Evolutionary conservation across 148 eudicot genomes (phyloP).

Genomic region (Dysphania ambrosioides): DNA sequence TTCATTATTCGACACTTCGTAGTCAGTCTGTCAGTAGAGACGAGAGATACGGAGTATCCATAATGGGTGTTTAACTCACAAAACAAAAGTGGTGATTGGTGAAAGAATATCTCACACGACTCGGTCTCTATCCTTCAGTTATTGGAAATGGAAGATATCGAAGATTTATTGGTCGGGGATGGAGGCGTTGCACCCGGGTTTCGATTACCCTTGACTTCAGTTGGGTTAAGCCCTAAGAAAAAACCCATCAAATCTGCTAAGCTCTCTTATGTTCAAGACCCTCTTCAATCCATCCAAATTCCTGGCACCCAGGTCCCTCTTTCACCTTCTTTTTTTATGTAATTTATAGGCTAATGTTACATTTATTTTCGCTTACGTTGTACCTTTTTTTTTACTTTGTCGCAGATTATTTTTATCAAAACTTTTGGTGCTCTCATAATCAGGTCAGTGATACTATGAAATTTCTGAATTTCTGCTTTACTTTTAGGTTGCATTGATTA

Average conservation of each 20-base stretch:
- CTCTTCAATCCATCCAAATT: slow-evolving; percentile 54
- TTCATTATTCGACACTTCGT: too few relatives aligned
- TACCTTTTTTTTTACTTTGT: slow-evolving; percentile 6
- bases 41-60: too few relatives aligned
- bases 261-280: slow-evolving; percentile 35
- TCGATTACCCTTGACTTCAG: slow-evolving; percentile 59
- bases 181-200: slow-evolving; percentile 81
- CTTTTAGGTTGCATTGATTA: neutral
- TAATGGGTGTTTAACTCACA: too few relatives aligned
- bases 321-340: neutral
- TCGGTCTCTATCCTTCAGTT: neutral
- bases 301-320: slow-evolving; percentile 84
- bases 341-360: neutral
- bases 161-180: slow-evolving; percentile 68
- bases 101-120: too few relatives aligned
- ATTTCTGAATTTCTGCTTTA: neutral
- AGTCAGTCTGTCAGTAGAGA: too few relatives aligned
- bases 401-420: slow-evolving; percentile 84
- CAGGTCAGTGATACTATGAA: slow-evolving; percentile 40
- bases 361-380: neutral
- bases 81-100: too few relatives aligned
- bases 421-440: slow-evolving; percentile 96
- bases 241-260: slow-evolving; percentile 35
- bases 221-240: slow-evolving; percentile 58
- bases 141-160: slow-evolving; percentile 75